phyloP scores from a whole-genome alignment of 805 yeast genomes.

The Ogataea thermomethanolica region DNA sequence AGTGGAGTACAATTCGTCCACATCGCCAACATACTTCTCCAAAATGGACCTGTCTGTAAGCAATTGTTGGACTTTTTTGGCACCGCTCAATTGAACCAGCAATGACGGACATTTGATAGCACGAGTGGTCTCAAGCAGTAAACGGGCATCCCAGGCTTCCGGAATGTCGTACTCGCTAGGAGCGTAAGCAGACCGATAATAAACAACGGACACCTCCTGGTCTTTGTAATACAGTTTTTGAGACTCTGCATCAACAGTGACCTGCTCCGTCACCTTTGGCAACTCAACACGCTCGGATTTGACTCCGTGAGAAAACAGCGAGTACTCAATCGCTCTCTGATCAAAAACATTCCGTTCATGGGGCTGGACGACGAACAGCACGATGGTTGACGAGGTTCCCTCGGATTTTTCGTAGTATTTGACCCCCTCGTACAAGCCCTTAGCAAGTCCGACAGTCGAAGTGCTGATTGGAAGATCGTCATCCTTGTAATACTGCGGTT shows the following conservation, averaged over 20 bases:
- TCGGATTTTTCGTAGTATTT: slow-evolving; percentile 43
- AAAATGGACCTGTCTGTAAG: slow-evolving; percentile 57
- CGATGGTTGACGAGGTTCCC: slow-evolving; percentile 41
- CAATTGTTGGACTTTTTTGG: slow-evolving; percentile 90
- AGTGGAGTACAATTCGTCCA: slow-evolving; percentile 45
- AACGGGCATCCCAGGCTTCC: slow-evolving; percentile 75
- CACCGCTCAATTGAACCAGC: slow-evolving; percentile 85
- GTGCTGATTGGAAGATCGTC: slow-evolving; percentile 58
- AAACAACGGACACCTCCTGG: slow-evolving; percentile 81
- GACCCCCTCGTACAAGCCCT: slow-evolving; percentile 68
- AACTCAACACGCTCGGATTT: slow-evolving; percentile 66
- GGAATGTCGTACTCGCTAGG: slow-evolving; percentile 73
- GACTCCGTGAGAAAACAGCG: slow-evolving; percentile 53
- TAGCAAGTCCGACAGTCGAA: slow-evolving; percentile 59
- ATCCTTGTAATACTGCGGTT: slow-evolving; percentile 42
- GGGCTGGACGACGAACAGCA: slow-evolving; percentile 79
- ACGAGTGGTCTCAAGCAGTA: slow-evolving; percentile 61
- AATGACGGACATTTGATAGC: slow-evolving; percentile 93
- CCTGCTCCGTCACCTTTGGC: slow-evolving; percentile 47
- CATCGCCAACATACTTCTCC: slow-evolving; percentile 38
- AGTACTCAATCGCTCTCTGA: slow-evolving; percentile 80
- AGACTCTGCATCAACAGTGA: slow-evolving; percentile 43
- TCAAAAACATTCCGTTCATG: slow-evolving; percentile 88
- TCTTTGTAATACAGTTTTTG: slow-evolving; percentile 51
- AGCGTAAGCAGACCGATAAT: slow-evolving; percentile 85